phyloP scores from a whole-genome alignment of 1,284 basidiomycete genomes.

The Apiotrichum mycotoxinovorans region DNA sequence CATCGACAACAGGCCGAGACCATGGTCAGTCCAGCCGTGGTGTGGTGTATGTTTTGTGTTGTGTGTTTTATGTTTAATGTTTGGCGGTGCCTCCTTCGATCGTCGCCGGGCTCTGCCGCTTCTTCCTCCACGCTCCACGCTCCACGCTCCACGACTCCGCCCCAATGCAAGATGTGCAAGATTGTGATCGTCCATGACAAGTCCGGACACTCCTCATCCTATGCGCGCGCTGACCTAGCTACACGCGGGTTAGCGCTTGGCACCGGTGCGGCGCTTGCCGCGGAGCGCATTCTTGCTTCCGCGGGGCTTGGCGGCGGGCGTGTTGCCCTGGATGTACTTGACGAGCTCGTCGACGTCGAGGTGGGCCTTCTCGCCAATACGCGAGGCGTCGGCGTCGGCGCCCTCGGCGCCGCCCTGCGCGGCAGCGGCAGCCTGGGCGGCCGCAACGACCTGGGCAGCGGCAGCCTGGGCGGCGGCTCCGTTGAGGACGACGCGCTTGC shows the following conservation, averaged over 20 bases:
- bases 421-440: constrained; percentile 14
- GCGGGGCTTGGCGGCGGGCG: constrained; percentile 20
- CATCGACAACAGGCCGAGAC: not conserved
- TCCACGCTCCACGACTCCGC: not conserved
- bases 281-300: constrained; percentile 46
- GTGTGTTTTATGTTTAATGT: not conserved
- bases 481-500: constrained; percentile 10
- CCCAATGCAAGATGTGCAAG: not conserved
- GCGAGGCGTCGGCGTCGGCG: constrained; percentile 5
- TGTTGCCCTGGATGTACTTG: constrained; percentile 49
- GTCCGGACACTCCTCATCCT: not conserved
- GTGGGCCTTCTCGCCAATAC: constrained; percentile 43
- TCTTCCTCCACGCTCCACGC: not conserved
- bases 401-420: constrained; percentile 9
- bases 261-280: constrained; percentile 49
- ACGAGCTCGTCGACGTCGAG: constrained; percentile 52
- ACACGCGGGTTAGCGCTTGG: constrained; percentile 28
- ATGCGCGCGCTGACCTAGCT: not conserved
- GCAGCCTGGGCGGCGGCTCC: constrained; percentile 10
- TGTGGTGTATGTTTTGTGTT: not conserved
- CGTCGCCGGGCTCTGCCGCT: too few species aligned
- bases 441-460: constrained; percentile 12
- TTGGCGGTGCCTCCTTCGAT: too few species aligned
- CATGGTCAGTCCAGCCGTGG: not conserved
- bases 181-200: not conserved